phyloP scores from a whole-genome alignment of 2,329 filamentous ascomycete species.

The Kalmusia sp. region DNA sequence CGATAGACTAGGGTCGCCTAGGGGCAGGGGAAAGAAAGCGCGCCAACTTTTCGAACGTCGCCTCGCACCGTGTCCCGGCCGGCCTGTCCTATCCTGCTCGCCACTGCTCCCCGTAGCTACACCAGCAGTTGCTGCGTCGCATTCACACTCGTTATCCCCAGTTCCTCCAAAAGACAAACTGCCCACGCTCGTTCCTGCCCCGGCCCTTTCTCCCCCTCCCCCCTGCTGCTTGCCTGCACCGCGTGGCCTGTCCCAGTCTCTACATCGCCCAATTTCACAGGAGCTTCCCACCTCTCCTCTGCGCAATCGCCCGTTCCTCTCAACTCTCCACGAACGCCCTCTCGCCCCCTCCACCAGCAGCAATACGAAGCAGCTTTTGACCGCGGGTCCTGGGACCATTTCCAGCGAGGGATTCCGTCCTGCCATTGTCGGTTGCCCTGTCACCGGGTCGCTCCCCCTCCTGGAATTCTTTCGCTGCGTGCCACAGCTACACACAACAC shows the following conservation, averaged over 20 bases:
- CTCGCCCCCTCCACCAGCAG: constrained; percentile 12
- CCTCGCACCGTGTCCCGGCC: background rate
- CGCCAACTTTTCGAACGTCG: constrained; percentile 5
- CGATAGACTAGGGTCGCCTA: constrained; percentile 5
- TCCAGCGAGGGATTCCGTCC: constrained; percentile 20
- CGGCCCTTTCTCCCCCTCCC: background rate
- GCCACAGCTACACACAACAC: constrained; percentile 39
- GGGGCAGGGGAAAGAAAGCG: background rate
- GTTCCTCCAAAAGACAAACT: background rate
- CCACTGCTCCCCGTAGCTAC: background rate
- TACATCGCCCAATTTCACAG: background rate
- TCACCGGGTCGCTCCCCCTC: constrained; percentile 28
- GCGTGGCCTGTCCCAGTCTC: background rate
- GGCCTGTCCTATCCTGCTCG: background rate
- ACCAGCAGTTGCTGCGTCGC: constrained; percentile 8
- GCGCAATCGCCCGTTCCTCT: background rate
- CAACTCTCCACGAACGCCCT: background rate
- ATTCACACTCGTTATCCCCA: constrained; percentile 9
- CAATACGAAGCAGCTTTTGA: constrained; percentile 20
- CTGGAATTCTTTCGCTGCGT: constrained; percentile 36
- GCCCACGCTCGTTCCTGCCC: constrained; percentile 1
- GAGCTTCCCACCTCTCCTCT: constrained; percentile 4
- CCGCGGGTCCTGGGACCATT: constrained; percentile 6
- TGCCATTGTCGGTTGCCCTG: constrained; percentile 34
- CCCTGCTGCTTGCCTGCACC: background rate